Percentiles rank a stretch among this genome's conserved stretches.
Evolutionary conservation across 2,329 filamentous ascomycete genomes (phyloP).

Genomic region (Aspergillus aculeatus): DNA sequence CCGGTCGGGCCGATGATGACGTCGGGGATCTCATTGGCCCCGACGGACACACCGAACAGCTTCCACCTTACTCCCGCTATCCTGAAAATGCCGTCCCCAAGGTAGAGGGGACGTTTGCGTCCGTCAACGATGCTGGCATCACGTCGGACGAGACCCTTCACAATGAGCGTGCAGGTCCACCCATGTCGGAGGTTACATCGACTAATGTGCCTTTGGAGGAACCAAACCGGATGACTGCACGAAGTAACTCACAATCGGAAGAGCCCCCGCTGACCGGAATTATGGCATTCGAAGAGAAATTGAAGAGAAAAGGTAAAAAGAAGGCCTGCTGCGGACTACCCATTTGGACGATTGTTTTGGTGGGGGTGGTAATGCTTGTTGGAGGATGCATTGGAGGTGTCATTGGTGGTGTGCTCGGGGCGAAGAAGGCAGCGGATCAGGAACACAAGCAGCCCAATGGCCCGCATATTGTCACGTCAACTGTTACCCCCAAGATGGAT

Average conservation of each 20-base stretch:
- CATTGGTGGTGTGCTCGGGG: constrained; percentile 54
- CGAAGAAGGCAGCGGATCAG: constrained; percentile 37
- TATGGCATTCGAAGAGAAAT: constrained; percentile 45
- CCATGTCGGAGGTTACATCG: constrained; percentile 36
- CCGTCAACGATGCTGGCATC: constrained; percentile 32
- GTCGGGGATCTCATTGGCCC: constrained; percentile 82
- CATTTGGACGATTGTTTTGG: constrained; percentile 50
- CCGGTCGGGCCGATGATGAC: constrained; percentile 71
- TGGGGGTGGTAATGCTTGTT: constrained; percentile 48
- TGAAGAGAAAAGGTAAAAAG: constrained; percentile 44
- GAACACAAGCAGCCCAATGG: constrained; percentile 22
- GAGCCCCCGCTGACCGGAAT: constrained; percentile 34
- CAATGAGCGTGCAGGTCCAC: constrained; percentile 26
- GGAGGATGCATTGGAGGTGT: constrained; percentile 53
- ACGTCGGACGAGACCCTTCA: constrained; percentile 55
- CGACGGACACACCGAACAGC: constrained; percentile 83
- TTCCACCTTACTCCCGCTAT: constrained; percentile 89
- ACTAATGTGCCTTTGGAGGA: constrained; percentile 23
- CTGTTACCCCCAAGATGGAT: constrained; percentile 50
- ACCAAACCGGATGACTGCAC: constrained; percentile 15
- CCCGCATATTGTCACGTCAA: constrained; percentile 46
- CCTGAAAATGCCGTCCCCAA: constrained; percentile 70
- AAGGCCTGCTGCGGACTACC: constrained; percentile 52
- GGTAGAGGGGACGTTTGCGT: constrained; percentile 41
- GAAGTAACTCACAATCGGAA: constrained; percentile 17